A percentile compares a stretch with the other conserved stretches of the same genome.
Conservation (phyloP, 2,329 filamentous ascomycete genomes). For the Lojkania enalia region DNA sequence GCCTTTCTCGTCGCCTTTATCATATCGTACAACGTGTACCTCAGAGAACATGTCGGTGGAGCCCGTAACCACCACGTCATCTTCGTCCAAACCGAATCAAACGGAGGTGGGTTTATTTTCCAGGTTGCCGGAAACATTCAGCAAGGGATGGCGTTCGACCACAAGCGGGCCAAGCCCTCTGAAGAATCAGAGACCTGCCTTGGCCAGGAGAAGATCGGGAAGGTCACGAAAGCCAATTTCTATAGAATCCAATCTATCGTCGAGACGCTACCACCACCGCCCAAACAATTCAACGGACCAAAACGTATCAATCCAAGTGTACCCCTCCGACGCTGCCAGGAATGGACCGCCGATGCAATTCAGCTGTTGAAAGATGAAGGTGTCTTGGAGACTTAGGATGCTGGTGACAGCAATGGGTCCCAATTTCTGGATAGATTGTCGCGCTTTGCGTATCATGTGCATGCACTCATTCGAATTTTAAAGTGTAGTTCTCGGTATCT, state of each 20-base stretch:
- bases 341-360: constrained; percentile 34
- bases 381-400: constrained; percentile 7
- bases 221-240: constrained; percentile 20
- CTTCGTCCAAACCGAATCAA: constrained; percentile 4
- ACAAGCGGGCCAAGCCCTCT: constrained; percentile 16
- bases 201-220: constrained; percentile 21
- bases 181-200: constrained; percentile 20
- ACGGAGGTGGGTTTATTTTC: constrained; percentile 21
- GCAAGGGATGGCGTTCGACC: constrained; percentile 31
- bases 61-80: constrained; percentile 11
- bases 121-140: constrained; percentile 40
- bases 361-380: constrained; percentile 10
- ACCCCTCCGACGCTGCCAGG: constrained; percentile 32
- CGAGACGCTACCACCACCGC: constrained; percentile 23
- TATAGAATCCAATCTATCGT: constrained; percentile 22
- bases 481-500: constrained; percentile 7
- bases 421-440: constrained; percentile 9
- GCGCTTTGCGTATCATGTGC: constrained; percentile 4
- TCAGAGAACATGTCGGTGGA: constrained; percentile 2
- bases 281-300: constrained; percentile 37
- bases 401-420: constrained; percentile 4
- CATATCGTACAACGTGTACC: constrained; percentile 6
- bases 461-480: constrained; percentile 5
- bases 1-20: constrained; percentile 6
- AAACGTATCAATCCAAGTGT: constrained; percentile 28